Evolutionary conservation across 2,329 filamentous ascomycete species (phyloP), one percentile per base, ranked within the genome.

Genomic region (Fusarium sacchari): DNA sequence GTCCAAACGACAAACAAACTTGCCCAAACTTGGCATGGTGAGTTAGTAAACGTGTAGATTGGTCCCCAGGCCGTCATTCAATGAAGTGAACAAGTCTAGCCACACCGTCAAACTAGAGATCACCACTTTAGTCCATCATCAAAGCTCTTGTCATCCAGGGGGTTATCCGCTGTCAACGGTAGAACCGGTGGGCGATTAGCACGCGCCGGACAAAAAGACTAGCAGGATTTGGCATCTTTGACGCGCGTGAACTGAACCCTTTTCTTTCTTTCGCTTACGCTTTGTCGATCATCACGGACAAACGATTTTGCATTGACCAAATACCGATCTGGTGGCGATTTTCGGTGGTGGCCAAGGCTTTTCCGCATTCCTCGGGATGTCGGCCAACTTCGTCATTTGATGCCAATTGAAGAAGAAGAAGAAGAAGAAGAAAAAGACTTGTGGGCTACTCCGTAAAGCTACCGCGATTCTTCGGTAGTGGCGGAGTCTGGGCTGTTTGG

Each of bases 141-240:
- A 47, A 57, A 47, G 42, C 44, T 44, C n/a, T 28, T 44, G n/a
- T 22, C 28, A 28, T 2, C 10, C 52, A 34, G 40, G 59, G 44
- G 40, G 34, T 22, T 9, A 50, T 43, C 65, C 65, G 65, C 67
- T 69, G 52, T 69, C 52, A 59, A 64, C 58, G 59, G 67, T 69
- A 58, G 39, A 34, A 69, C 32, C 36, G 52, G 59, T 65, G 40
- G 46, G 20, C 17, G 15, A 22, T 65, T 69, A 69, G 67, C 40
- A 53, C 34, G 24, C 26, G 50, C 32, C 39, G 66, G 66, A 46
- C 40, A 14, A 12, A 4, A 8, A 36, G n/a, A 18, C 66, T 62
- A 47, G 46, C 32, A 30, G 6, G 36, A 26, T 39, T 42, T 42
- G 47, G 8, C 30, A 44, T 34, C 28, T 18, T 59, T 28, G 24